phyloP scores from a whole-genome alignment of 306 rosid genomes.

The Amphicarpaea edgeworthii region DNA sequence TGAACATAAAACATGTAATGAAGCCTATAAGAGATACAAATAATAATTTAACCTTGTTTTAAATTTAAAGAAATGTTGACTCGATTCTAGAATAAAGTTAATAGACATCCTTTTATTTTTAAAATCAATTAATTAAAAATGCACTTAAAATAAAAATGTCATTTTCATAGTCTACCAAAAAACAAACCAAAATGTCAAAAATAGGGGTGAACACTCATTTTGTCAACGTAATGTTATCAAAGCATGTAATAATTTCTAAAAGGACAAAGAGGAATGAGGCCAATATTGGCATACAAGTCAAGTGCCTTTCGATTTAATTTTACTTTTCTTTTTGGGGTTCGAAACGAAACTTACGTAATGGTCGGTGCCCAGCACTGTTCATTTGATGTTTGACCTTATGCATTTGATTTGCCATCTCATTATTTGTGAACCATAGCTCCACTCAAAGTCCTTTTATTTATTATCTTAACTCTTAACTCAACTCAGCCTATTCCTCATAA shows the following conservation, averaged over 20 bases:
- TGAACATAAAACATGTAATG: no score
- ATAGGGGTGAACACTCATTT: not conserved
- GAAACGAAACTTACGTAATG: not conserved
- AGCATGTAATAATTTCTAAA: not conserved
- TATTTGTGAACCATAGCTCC: not conserved
- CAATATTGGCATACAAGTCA: not conserved
- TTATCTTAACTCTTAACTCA: no score
- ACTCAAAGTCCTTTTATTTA: no score
- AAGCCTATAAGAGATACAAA: no score
- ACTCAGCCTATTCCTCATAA: not conserved
- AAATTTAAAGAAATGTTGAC: not conserved
- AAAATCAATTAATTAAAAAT: no score
- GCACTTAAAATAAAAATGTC: not conserved
- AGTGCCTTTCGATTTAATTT: slow-evolving; percentile 9
- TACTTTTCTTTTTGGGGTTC: not conserved
- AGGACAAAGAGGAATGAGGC: not conserved
- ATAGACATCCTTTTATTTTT: not conserved
- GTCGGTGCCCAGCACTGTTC: not conserved
- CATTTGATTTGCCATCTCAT: not conserved
- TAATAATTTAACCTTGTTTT: no score
- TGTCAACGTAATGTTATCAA: not conserved
- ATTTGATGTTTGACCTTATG: not conserved
- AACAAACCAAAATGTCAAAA: not conserved
- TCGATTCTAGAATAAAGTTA: no score
- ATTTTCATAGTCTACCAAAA: not conserved